Evolutionary conservation across 2,329 filamentous ascomycete species (phyloP), one percentile per base, ranked within the genome.

Genomic region (Aspergillus sp.): DNA sequence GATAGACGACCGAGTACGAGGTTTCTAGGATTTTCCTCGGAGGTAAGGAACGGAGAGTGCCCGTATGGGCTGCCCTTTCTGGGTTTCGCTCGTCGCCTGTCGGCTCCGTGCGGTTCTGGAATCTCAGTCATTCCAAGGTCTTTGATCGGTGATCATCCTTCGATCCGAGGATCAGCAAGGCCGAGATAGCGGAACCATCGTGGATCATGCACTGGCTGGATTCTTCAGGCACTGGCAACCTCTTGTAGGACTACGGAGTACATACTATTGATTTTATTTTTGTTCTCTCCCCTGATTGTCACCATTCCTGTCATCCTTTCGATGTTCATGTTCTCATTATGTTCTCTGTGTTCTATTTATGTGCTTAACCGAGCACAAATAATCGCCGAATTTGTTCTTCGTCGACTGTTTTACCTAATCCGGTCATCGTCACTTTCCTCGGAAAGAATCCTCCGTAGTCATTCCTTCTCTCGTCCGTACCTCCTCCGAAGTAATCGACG

Each of bases 121-220:
- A 55, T 46, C 53, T 51, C 36, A n/a, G 36, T 42, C 20, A 5
- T 26, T 49, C 59, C 59, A 54, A 45, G 55, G 55, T 60, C 24
- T 16, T 51, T 31, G 52, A 39, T 52, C 24, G 55, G 57, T 39
- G 57, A 62, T 62, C 60, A 51, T 20, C 60, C 54, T 55, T 49
- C 58, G 50, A 60, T 63, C 60, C 31, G 54, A 60, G 36, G 58
- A 63, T 63, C 60, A 58, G 56, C 60, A 58, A 42, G 47, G n/a
- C 31, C 60, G 49, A 45, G 49, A 49, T 60, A 49, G 32, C 50
- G 57, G 60, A 55, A 58, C 54, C 49, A 42, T 36, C 49, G 60
- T 52, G 57, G 58, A 60, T 60, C 58, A 57, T 57, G 53, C 29
- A 32, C n/a, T 20, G 50, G 36, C 46, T 6, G 42, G 31, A 42